Base-by-base conservation (phyloP, 768 basidiomycete species). In the Hemileccinum rubropunctum region DNA sequence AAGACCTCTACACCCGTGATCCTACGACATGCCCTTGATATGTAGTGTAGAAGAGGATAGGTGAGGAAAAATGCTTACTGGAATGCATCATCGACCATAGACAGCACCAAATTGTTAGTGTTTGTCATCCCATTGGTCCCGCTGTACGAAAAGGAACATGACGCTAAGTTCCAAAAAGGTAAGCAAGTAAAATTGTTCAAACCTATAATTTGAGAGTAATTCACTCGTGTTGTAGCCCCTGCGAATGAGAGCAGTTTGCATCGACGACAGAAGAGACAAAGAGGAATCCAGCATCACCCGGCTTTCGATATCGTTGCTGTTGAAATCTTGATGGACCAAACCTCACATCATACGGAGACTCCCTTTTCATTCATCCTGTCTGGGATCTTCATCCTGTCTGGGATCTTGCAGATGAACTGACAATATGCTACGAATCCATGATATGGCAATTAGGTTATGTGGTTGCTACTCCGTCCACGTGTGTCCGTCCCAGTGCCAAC, bases 301-400 rank as follows among this genome's bases (percentile, higher is more conserved):
- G 94, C 94, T 56, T 80, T 79, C 2, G 93, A 89, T 44, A 99
- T 88, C 3, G 91, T 97, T 0, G 97, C 95, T 44, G 98, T 85
- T 1, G 94, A 97, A 49, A 98, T 98, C 6, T 97, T 93, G 0
- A 93, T 97, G 0, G 91, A 94, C 8, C 92, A 97, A 4, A 95
- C 91, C n/a, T n/a, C n/a, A n/a, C n/a, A n/a, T n/a, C n/a, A n/a
- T n/a, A n/a, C n/a, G n/a, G n/a, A n/a, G n/a, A n/a, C n/a, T n/a
- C n/a, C n/a, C n/a, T n/a, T n/a, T n/a, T n/a, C n/a, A n/a, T n/a
- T n/a, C n/a, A n/a, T n/a, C n/a, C n/a, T n/a, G n/a, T n/a, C n/a
- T n/a, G n/a, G n/a, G n/a, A n/a, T n/a, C n/a, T n/a, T n/a, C n/a
- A n/a, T n/a, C n/a, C n/a, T n/a, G n/a, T n/a, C n/a, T n/a, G n/a